These are phyloP conservation scores for Panicum hallii DNA, from an alignment of 202 grass and related monocot genomes.

Conservation along the genomic window DNA sequence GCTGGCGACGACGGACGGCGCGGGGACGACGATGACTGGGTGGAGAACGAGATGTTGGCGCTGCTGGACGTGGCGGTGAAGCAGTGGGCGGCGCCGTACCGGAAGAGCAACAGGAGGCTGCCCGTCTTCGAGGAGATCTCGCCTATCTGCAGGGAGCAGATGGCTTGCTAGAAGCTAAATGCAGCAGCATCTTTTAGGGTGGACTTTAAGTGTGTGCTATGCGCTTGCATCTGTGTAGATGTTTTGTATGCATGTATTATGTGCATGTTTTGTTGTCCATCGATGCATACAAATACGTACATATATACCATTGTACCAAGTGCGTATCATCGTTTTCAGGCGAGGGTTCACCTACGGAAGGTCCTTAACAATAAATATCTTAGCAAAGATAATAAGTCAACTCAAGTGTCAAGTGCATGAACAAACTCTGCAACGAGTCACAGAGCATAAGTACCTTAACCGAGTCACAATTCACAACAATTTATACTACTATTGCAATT, in stretches of 20 bases:
- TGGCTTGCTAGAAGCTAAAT: conserved; percentile 58
- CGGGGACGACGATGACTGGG: conserved; percentile 6
- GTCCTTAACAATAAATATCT: background rate
- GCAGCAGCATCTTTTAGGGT: conserved; percentile 1
- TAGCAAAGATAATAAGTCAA: background rate
- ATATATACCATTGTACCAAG: background rate
- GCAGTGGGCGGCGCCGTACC: conserved; percentile 57
- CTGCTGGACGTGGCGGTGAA: conserved; percentile 63
- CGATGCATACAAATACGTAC: conserved; percentile 9
- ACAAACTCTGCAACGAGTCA: background rate
- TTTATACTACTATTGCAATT: conserved; percentile 42
- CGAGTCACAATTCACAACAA: conserved; percentile 19
- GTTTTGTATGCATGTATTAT: conserved; percentile 2
- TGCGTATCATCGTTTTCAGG: background rate
- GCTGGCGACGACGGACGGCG: background rate
- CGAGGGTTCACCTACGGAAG: too few species aligned
- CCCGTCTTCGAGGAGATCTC: conserved; percentile 90
- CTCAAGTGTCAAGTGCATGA: background rate
- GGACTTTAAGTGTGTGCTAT: background rate
- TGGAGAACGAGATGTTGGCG: conserved; percentile 60
- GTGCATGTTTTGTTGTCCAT: background rate
- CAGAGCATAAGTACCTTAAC: conserved; percentile 23
- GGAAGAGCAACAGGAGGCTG: conserved; percentile 57
- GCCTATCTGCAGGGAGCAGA: conserved; percentile 48
- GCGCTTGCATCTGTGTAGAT: background rate